Conservation (phyloP, 331 rosid species). For the Quercus phellos region DNA sequence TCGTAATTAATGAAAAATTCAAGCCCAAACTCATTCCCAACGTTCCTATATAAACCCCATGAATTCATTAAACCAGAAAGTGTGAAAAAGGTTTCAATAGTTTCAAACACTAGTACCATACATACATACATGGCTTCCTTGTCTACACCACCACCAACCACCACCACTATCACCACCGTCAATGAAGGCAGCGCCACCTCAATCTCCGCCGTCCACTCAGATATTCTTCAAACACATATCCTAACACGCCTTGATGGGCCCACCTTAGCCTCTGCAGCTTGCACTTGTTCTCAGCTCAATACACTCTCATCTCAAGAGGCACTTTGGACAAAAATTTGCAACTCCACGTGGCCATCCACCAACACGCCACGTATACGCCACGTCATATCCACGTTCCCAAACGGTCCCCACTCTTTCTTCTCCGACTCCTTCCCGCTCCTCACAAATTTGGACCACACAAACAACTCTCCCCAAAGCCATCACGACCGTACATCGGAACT, state of each 20-base stretch:
- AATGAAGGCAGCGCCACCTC: slow-evolving; percentile 10
- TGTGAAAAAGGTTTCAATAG: background rate
- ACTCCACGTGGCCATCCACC: slow-evolving; percentile 80
- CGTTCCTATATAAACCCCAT: slow-evolving; percentile 7
- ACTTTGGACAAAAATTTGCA: slow-evolving; percentile 59
- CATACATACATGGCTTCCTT: slow-evolving; percentile 11
- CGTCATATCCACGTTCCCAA: slow-evolving; percentile 50
- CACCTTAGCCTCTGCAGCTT: slow-evolving; percentile 55
- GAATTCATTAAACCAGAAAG: background rate
- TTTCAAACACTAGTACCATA: too few species aligned
- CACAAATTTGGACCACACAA: background rate
- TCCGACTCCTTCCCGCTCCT: slow-evolving; percentile 49
- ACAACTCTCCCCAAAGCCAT: background rate
- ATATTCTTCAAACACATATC: slow-evolving; percentile 58
- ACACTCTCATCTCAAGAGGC: slow-evolving; percentile 34
- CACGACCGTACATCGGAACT: slow-evolving; percentile 30
- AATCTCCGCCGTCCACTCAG: slow-evolving; percentile 51
- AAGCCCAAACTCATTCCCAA: background rate
- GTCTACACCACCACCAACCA: background rate
- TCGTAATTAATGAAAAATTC: background rate
- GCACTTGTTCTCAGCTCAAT: slow-evolving; percentile 51
- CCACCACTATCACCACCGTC: background rate
- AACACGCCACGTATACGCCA: slow-evolving; percentile 35
- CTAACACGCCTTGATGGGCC: slow-evolving; percentile 80
- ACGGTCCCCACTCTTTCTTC: slow-evolving; percentile 56